Percentiles rank a stretch among this genome's conserved stretches.
These are phyloP conservation scores for Straminergon stramineum DNA, from an alignment of 225 moss, liverwort and hornwort genomes.

Conservation along the genomic window DNA sequence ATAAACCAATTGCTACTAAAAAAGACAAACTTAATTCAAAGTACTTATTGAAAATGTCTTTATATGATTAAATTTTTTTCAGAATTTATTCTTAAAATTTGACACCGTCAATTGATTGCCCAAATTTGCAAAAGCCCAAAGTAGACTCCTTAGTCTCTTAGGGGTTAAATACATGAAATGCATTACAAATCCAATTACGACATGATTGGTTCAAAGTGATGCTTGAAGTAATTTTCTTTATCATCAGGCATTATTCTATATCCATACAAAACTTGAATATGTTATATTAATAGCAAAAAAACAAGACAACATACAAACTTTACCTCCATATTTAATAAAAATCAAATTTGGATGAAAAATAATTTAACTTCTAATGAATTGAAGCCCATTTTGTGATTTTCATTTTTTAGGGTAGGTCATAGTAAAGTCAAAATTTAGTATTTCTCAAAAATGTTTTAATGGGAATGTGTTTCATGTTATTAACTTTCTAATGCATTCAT, in stretches of 20 bases:
- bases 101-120: neutral
- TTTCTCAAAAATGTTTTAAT: neutral
- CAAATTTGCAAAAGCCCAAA: neutral
- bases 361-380: neutral
- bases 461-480: neutral
- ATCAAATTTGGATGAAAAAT: neutral
- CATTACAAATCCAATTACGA: neutral
- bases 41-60: neutral
- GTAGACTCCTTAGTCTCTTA: neutral
- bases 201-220: neutral
- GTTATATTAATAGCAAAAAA: neutral
- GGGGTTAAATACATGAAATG: neutral
- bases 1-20: neutral
- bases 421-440: neutral
- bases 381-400: neutral
- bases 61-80: neutral
- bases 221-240: neutral
- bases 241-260: neutral
- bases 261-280: neutral
- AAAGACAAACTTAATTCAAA: neutral
- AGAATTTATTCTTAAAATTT: neutral
- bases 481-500: neutral
- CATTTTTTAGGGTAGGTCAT: accelerated
- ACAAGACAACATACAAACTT: neutral
- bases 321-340: neutral